A percentile compares a stretch with the other conserved stretches of the same genome.
Conservation (phyloP, 1,284 basidiomycete species). For the Exobasidium rhododendri region DNA sequence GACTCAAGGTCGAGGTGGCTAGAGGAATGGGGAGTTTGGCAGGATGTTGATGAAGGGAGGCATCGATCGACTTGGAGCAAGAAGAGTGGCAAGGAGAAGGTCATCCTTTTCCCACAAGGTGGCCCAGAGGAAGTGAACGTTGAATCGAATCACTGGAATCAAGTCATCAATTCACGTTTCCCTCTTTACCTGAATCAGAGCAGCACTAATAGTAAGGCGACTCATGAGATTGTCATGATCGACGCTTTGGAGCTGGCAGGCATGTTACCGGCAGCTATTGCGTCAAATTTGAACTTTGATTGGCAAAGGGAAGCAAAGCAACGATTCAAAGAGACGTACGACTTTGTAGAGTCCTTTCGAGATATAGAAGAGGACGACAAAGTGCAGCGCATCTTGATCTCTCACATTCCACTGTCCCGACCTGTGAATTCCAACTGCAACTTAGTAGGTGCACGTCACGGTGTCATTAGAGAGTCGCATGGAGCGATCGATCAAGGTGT, state of each 20-base stretch:
- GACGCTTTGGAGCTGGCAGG: constrained; percentile 41
- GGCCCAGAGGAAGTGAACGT: constrained; percentile 22
- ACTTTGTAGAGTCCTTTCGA: constrained; percentile 24
- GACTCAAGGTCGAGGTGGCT: constrained; percentile 5
- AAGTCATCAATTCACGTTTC: constrained; percentile 33
- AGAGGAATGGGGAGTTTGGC: constrained; percentile 12
- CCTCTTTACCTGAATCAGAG: constrained; percentile 21
- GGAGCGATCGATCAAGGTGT: constrained; percentile 33
- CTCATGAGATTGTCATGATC: constrained; percentile 40
- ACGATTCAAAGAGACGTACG: constrained; percentile 25
- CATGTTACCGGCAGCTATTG: constrained; percentile 32
- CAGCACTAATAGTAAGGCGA: constrained; percentile 16
- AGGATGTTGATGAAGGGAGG: constrained; percentile 22
- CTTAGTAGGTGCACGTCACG: constrained; percentile 18
- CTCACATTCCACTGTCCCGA: constrained; percentile 38
- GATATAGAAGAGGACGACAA: not conserved
- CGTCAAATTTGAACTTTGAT: constrained; percentile 19
- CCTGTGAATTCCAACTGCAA: not conserved
- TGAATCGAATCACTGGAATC: constrained; percentile 13
- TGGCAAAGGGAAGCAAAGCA: constrained; percentile 26
- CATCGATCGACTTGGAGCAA: constrained; percentile 22
- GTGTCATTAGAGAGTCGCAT: constrained; percentile 28
- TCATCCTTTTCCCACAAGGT: constrained; percentile 3
- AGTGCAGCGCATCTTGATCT: constrained; percentile 33
- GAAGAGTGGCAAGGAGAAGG: constrained; percentile 17